These are phyloP conservation scores for Aethionema arabicum DNA, from an alignment of 345 rosid genomes.

Conservation along the genomic window DNA sequence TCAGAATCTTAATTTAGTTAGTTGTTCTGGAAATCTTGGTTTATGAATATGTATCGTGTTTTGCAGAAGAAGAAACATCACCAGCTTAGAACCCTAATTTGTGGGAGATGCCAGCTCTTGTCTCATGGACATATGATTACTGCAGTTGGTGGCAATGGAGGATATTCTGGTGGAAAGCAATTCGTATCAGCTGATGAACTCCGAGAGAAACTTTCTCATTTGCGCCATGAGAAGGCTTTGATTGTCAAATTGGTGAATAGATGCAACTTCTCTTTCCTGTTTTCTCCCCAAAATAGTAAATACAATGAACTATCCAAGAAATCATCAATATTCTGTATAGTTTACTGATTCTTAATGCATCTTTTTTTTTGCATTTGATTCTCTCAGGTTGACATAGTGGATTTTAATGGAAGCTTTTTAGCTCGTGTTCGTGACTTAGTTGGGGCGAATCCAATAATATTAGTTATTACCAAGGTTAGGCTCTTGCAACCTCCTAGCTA, in stretches of 20 bases:
- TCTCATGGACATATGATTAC: slow-evolving; percentile 98
- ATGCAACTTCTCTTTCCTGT: not conserved
- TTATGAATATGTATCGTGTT: not conserved
- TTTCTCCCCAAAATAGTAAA: too few relatives aligned
- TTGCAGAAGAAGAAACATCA: slow-evolving; percentile 92
- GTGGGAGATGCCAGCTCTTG: slow-evolving; percentile 86
- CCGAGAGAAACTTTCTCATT: slow-evolving; percentile 78
- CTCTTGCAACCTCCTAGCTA: not conserved
- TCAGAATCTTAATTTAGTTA: slow-evolving; percentile 1
- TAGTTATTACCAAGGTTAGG: slow-evolving; percentile 84
- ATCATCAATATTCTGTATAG: not conserved
- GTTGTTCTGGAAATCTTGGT: not conserved
- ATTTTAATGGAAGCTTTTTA: slow-evolving; percentile 91
- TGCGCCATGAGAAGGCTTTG: slow-evolving; percentile 74
- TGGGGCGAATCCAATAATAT: slow-evolving; percentile 89
- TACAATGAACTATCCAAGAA: not conserved
- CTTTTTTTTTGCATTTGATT: slow-evolving; percentile 13
- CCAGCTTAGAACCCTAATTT: slow-evolving; percentile 84
- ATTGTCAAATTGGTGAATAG: slow-evolving; percentile 73
- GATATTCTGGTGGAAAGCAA: slow-evolving; percentile 89
- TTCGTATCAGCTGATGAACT: slow-evolving; percentile 85
- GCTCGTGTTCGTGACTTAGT: slow-evolving; percentile 87
- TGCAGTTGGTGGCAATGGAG: slow-evolving; percentile 97
- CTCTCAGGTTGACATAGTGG: slow-evolving; percentile 90
- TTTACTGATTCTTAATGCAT: not conserved